Conservation (phyloP, 179 eudicot genomes). For the Pouteria campechiana region DNA sequence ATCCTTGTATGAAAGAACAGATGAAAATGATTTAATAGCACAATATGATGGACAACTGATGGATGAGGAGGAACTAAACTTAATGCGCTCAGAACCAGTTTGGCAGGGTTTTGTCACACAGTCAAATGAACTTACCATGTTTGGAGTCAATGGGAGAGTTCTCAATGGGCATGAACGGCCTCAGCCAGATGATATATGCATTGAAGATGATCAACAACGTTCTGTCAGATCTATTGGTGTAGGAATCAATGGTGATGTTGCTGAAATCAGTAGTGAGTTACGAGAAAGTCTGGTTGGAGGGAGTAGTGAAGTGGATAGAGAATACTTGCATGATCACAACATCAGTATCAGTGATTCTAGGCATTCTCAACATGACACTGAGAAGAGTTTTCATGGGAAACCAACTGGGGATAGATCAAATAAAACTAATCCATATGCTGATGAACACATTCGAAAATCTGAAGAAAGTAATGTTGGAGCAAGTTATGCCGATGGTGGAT, state of each 20-base stretch:
- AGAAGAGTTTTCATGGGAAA: conserved; percentile 19
- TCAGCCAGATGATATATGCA: conserved; percentile 43
- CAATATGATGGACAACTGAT: conserved; percentile 86
- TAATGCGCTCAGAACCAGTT: conserved; percentile 86
- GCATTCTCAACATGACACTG: conserved; percentile 21
- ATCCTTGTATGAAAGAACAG: conserved; percentile 51
- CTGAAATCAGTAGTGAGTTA: conserved; percentile 77
- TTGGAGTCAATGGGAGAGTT: conserved; percentile 60
- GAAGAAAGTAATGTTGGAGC: conserved; percentile 30
- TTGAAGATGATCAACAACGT: conserved; percentile 83
- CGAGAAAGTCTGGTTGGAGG: conserved; percentile 87
- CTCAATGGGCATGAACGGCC: conserved; percentile 47
- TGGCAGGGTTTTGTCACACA: conserved; percentile 97
- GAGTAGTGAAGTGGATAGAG: conserved; percentile 80
- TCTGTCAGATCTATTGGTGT: conserved; percentile 98
- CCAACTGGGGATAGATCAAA: conserved; percentile 32
- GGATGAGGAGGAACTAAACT: conserved; percentile 77
- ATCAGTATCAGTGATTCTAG: conserved; percentile 34
- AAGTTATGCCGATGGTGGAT: conserved; percentile 47
- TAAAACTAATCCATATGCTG: conserved; percentile 26
- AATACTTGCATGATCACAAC: conserved; percentile 61
- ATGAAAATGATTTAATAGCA: conserved; percentile 46
- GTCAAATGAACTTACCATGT: conserved; percentile 69
- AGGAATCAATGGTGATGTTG: conserved; percentile 92
- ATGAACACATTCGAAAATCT: conserved; percentile 26